Evolutionary conservation across 2,329 filamentous ascomycete genomes (phyloP).

Genomic region (Cladophialophora immunda): DNA sequence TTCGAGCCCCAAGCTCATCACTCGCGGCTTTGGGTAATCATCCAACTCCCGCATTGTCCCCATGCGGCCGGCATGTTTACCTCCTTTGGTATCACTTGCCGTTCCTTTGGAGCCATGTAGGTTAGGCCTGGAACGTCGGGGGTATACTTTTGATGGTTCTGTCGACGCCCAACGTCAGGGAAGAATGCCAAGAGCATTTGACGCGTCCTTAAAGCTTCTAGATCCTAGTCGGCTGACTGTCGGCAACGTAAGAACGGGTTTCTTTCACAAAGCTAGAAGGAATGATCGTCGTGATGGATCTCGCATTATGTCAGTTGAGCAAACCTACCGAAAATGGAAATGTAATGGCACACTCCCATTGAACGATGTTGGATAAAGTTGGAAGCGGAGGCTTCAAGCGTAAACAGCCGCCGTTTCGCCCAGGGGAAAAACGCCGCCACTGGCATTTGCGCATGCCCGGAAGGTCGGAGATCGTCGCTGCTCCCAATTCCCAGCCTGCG

Average conservation of each 20-base stretch:
- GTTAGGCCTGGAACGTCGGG: neutral
- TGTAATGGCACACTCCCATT: neutral
- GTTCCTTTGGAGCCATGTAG: neutral
- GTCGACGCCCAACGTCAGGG: neutral
- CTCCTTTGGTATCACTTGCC: conserved; percentile 3
- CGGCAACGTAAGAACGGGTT: neutral
- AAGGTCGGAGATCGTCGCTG: neutral
- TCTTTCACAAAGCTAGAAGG: neutral
- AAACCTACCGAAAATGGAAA: conserved; percentile 2
- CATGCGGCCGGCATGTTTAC: neutral
- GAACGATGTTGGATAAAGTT: neutral
- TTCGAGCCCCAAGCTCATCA: neutral
- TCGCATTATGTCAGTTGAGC: neutral
- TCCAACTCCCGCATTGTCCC: neutral
- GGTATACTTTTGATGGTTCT: neutral
- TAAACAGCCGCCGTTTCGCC: neutral
- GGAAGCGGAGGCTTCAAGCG: neutral
- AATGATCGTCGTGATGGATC: neutral
- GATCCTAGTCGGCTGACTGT: neutral
- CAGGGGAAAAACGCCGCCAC: neutral
- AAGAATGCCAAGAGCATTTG: neutral
- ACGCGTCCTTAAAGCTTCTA: neutral
- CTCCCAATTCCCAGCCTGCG: neutral
- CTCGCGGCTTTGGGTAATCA: neutral
- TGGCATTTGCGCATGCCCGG: neutral